These are phyloP conservation scores for Agapanthus africanus DNA, from an alignment of 106 monocot species.

Conservation along the genomic window DNA sequence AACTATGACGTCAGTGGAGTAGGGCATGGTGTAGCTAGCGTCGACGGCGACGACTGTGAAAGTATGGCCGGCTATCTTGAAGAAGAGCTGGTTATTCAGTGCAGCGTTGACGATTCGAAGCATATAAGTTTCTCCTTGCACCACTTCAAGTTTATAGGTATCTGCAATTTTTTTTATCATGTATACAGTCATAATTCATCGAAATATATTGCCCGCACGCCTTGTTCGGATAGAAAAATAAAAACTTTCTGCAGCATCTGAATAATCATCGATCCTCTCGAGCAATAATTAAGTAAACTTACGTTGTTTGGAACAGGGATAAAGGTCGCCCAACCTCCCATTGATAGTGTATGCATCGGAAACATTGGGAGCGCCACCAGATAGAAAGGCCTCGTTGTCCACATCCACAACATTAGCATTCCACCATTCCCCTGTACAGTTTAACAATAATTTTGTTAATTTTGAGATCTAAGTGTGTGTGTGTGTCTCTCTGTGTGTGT, in stretches of 20 bases:
- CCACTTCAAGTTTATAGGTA: constrained; percentile 43
- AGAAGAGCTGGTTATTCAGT: constrained; percentile 71
- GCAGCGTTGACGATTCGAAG: constrained; percentile 87
- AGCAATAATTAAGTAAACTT: not conserved
- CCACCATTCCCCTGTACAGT: constrained; percentile 74
- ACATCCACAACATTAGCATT: constrained; percentile 47
- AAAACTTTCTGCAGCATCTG: no score
- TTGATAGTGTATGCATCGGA: constrained; percentile 88
- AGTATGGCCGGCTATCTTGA: constrained; percentile 62
- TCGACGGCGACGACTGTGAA: constrained; percentile 75
- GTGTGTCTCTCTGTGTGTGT: no score
- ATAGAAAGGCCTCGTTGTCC: constrained; percentile 19
- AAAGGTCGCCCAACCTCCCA: constrained; percentile 55
- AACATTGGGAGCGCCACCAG: constrained; percentile 15
- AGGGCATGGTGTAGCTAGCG: constrained; percentile 64
- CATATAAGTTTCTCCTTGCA: constrained; percentile 47
- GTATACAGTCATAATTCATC: no score
- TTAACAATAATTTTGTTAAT: no score
- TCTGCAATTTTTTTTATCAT: no score
- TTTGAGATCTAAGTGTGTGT: no score
- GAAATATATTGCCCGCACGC: no score
- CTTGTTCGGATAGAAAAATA: no score
- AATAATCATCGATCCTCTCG: no score
- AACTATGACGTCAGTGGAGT: constrained; percentile 52
- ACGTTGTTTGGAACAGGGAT: constrained; percentile 44